These are phyloP conservation scores for Salix exigua DNA, from an alignment of 345 rosid species.

Conservation along the genomic window DNA sequence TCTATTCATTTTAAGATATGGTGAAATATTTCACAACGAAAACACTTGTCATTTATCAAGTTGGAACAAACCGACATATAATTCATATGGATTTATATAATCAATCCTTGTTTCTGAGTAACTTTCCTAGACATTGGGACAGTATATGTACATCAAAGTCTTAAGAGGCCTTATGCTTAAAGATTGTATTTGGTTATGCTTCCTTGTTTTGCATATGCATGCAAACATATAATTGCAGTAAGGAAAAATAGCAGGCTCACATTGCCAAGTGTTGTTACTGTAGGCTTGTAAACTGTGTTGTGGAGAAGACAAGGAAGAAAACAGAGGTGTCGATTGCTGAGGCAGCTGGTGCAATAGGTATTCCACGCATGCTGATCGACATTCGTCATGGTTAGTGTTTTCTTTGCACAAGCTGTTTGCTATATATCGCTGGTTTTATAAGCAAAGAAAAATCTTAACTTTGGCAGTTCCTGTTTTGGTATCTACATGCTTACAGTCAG, in stretches of 20 bases:
- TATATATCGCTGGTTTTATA: neutral
- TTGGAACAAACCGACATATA: neutral
- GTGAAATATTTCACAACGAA: neutral
- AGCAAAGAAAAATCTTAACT: neutral
- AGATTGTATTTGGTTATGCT: neutral
- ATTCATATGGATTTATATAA: neutral
- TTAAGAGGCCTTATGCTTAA: neutral
- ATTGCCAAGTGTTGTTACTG: neutral
- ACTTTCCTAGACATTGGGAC: neutral
- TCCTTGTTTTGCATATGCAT: neutral
- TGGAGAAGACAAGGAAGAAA: slow-evolving; percentile 78
- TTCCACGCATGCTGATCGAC: slow-evolving; percentile 82
- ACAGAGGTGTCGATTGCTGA: slow-evolving; percentile 70
- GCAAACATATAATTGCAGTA: neutral
- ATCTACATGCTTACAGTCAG: neutral
- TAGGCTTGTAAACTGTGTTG: slow-evolving; percentile 90
- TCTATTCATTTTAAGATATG: neutral
- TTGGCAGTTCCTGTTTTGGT: neutral
- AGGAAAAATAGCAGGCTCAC: neutral
- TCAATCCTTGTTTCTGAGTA: neutral
- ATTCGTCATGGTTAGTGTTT: slow-evolving; percentile 79
- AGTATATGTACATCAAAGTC: neutral
- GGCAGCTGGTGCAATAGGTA: slow-evolving; percentile 76
- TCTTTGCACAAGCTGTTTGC: neutral
- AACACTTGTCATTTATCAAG: neutral